Conservation (phyloP, 176 grass and related monocot genomes). For the Melocanna baccifera region DNA sequence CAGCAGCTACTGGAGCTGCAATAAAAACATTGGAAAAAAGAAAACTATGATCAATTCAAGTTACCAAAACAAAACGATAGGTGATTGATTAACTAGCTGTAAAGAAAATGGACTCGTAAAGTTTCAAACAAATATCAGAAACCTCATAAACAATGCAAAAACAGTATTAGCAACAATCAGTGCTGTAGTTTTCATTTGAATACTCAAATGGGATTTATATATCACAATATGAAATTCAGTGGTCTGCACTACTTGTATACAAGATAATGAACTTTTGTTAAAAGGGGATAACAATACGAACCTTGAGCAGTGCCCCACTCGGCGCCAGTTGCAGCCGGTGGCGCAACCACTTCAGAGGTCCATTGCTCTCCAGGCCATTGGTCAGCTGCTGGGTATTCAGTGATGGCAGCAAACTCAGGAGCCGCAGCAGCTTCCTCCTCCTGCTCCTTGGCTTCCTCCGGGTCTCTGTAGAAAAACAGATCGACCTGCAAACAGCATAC, state of each 20-base stretch:
- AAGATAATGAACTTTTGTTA: neutral
- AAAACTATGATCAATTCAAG: neutral
- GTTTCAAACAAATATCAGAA: neutral
- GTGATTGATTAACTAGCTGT: neutral
- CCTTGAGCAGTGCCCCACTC: slow-evolving; percentile 58
- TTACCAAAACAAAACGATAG: neutral
- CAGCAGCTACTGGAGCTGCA: slow-evolving; percentile 54
- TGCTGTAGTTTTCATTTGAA: neutral
- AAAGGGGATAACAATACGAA: slow-evolving; percentile 17
- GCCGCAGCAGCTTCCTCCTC: slow-evolving; percentile 67
- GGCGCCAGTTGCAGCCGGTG: slow-evolving; percentile 22
- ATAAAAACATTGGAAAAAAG: neutral
- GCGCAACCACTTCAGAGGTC: slow-evolving; percentile 48
- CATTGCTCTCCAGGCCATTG: slow-evolving; percentile 70
- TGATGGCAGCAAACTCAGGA: slow-evolving; percentile 53
- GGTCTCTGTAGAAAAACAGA: slow-evolving; percentile 90
- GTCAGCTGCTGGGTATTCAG: slow-evolving; percentile 50
- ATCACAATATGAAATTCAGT: neutral
- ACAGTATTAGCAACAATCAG: neutral
- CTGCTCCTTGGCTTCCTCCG: slow-evolving; percentile 89
- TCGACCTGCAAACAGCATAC: slow-evolving; percentile 53
- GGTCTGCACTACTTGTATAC: neutral
- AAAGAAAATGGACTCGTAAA: neutral
- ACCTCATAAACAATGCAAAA: neutral
- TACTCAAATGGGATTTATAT: neutral